Evolutionary conservation across 2,329 filamentous ascomycete genomes (phyloP).

Genomic region (Arthrinium phaeospermum): DNA sequence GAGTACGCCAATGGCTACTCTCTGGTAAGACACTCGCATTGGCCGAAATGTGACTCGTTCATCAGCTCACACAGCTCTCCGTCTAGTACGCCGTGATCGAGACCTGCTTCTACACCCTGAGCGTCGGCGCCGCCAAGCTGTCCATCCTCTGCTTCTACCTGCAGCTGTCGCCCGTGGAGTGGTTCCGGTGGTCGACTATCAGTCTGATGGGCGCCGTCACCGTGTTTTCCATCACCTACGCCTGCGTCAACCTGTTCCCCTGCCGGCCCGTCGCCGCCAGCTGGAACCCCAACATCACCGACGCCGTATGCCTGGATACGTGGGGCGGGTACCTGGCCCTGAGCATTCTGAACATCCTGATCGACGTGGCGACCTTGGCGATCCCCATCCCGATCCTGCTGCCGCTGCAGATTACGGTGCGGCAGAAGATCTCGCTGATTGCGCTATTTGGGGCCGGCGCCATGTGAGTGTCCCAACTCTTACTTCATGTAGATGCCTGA

Average conservation of each 20-base stretch:
- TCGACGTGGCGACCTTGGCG: conserved; percentile 4
- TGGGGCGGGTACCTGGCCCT: conserved; percentile 18
- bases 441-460: neutral
- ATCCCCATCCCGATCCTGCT: conserved; percentile 18
- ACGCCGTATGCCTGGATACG: neutral
- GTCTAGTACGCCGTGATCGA: conserved; percentile 8
- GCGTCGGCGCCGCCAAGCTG: conserved; percentile 18
- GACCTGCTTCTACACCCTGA: conserved; percentile 19
- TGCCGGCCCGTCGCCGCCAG: conserved; percentile 19
- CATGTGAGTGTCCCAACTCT: neutral
- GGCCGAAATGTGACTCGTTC: neutral
- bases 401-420: conserved; percentile 18
- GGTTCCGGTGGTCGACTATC: conserved; percentile 17
- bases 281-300: conserved; percentile 15
- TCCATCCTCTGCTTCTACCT: conserved; percentile 20
- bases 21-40: conserved; percentile 10
- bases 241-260: conserved; percentile 19
- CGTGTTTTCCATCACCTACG: conserved; percentile 17
- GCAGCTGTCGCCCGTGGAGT: conserved; percentile 15
- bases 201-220: conserved; percentile 17
- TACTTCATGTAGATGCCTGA: too few relatives aligned
- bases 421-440: conserved; percentile 18
- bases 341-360: conserved; percentile 19
- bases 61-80: neutral
- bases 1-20: conserved; percentile 20